Base-by-base conservation (phyloP, 306 rosid species). In the Sechiopsis laciniata region DNA sequence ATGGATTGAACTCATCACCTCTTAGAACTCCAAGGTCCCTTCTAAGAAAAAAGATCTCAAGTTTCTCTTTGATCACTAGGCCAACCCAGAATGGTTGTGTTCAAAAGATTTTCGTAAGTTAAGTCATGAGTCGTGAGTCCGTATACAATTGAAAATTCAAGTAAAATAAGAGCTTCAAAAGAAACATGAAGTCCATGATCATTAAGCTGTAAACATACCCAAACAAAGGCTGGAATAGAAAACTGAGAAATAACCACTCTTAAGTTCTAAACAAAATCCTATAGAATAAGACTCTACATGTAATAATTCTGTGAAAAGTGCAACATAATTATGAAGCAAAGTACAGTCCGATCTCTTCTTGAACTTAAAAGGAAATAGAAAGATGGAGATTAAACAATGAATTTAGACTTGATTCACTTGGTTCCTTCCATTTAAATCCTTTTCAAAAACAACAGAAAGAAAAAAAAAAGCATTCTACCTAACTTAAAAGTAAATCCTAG, bases 331-430 rank as follows among this genome's bases (percentile, higher is more conserved):
- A 19, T 50, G 14, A 68, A 46, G 50, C 19, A 14, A 69, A 50
- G 24, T 50, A 22, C 11, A 69, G 35, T 22, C 4, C 0, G 20
- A 69, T 11, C 19, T 14, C 10, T 21, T 68, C 3, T 21, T 19
- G 15, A 65, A 65, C 20, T 65, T 17, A 42, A 67, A 67, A 67
- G 17, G 37, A 45, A 10, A 20, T 42, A 8, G 8, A 24, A 37
- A 64, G 51, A 60, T 60, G 66, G 16, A 60, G 66, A 60, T 60
- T 60, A 64, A n/a, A 64, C 71, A n/a, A 16, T 16, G 21, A 8
- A 35, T 64, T 63, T 35, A 35, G 69, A 42, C 51, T 42, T 42
- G 37, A 5, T 32, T 32, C 48, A n/a, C 70, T 63, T 10, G 15
- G 1, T n/a, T 37, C 10, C 70, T 16, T n/a, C 4, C 51, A 21